Base-by-base conservation (phyloP, 495 filamentous ascomycete species). In the Talaromyces adpressus region DNA sequence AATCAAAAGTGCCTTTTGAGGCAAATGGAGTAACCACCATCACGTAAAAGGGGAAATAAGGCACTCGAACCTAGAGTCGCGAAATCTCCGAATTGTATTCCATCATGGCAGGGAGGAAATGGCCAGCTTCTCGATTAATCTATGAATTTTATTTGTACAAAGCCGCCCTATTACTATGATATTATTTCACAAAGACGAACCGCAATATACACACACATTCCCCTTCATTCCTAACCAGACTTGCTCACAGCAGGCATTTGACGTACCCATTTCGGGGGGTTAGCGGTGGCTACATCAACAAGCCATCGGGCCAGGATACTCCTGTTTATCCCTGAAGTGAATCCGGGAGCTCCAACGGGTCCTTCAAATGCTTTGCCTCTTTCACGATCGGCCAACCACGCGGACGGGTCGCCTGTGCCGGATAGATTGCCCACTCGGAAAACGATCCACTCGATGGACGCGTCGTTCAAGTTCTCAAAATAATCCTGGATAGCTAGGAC, bases 221-320 rank as follows among this genome's bases (percentile, higher is more conserved):
- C 6, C 6, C 29, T 29, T 29, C 29, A 29, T 29, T 29, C 29
- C 29, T 29, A 29, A 29, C 2, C 29, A 29, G 29, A 29, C 29
- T 29, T 29, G 29, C 52, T 56, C n/a, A 56, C 52, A 56, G 52
- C 52, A 14, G 52, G 52, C 52, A 56, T 56, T 27, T 56, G 11
- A 6, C 23, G 52, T 5, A 4, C 12, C 52, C 52, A 56, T 22
- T 22, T 56, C 12, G 52, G 12, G n/a, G n/a, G 9, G 9, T 20
- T 20, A 22, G 9, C 52, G 9, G 12, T 12, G 18, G 52, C 52
- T 27, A 20, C 23, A 56, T 56, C 52, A 22, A 56, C 52, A 11
- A 56, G 52, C 52, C 52, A 56, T 20, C 3, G 11, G 25, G 52
- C 52, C 52, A 56, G 25, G 23, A 22, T 29, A 22, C 20, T 29